A percentile compares a stretch with the other conserved stretches of the same genome.
Conservation (phyloP, 768 basidiomycete species). For the Calocybe cyanea region DNA sequence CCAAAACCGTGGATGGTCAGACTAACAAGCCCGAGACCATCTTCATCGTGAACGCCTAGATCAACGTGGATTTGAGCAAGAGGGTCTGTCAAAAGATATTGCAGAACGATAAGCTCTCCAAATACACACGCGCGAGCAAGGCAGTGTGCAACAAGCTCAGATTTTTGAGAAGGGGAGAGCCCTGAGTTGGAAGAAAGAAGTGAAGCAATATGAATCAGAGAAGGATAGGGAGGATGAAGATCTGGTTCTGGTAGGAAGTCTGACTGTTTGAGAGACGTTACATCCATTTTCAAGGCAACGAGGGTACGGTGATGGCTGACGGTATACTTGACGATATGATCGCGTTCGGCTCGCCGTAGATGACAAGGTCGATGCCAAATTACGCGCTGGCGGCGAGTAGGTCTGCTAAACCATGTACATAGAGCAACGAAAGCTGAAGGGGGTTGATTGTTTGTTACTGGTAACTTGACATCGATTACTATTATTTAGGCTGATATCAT, state of each 20-base stretch:
- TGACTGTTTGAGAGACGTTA: conserved; percentile 24
- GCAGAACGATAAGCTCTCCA: conserved; percentile 68
- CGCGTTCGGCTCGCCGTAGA: background rate
- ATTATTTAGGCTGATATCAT: too few species aligned
- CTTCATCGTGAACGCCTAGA: conserved; percentile 73
- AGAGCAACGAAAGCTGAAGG: background rate
- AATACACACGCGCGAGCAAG: conserved; percentile 74
- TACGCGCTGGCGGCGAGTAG: too few species aligned
- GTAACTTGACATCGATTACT: background rate
- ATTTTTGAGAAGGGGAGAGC: conserved; percentile 63
- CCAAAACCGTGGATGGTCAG: conserved; percentile 79
- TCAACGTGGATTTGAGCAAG: conserved; percentile 67
- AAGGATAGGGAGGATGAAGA: conserved; percentile 75
- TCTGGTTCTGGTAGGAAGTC: conserved; percentile 76
- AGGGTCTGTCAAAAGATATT: conserved; percentile 66
- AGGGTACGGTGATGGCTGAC: too few species aligned
- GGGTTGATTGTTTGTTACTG: conserved; percentile 3
- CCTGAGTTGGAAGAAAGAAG: conserved; percentile 67
- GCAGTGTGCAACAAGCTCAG: conserved; percentile 69
- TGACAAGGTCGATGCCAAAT: too few species aligned
- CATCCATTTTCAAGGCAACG: background rate
- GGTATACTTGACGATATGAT: background rate
- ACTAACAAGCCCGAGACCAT: conserved; percentile 79
- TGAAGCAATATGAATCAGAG: conserved; percentile 53
- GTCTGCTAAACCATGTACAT: too few species aligned